A percentile compares a stretch with the other conserved stretches of the same genome.
Conservation (phyloP, 495 filamentous ascomycete genomes). For the Trichoderma reesei region DNA sequence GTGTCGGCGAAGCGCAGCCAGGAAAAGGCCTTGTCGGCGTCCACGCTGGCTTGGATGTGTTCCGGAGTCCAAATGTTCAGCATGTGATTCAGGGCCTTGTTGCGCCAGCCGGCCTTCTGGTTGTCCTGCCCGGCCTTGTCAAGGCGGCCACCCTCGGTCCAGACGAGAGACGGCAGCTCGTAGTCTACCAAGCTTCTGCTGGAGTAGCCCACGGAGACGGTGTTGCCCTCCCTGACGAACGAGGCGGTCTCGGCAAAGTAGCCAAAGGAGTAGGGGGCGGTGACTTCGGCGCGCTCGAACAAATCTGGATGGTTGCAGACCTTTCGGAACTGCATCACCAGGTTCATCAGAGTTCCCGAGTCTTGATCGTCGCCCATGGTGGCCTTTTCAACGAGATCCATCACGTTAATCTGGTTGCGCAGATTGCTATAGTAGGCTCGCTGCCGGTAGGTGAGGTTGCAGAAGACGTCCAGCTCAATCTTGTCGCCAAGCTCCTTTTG, state of each 20-base stretch:
- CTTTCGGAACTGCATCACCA: conserved; percentile 99
- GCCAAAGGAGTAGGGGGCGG: conserved; percentile 70
- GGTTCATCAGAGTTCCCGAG: conserved; percentile 92
- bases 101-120: conserved; percentile 60
- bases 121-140: conserved; percentile 70
- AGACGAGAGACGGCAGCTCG: conserved; percentile 67
- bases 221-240: conserved; percentile 79
- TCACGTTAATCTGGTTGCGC: conserved; percentile 93
- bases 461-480: conserved; percentile 93
- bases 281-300: conserved; percentile 88
- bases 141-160: conserved; percentile 63
- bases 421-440: conserved; percentile 87
- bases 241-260: conserved; percentile 90
- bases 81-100: conserved; percentile 60
- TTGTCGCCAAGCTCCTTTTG: conserved; percentile 98
- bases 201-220: conserved; percentile 76
- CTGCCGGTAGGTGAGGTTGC: conserved; percentile 93
- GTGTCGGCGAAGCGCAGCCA: conserved; percentile 83
- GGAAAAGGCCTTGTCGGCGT: conserved; percentile 60
- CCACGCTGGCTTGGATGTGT: conserved; percentile 52
- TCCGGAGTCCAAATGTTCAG: conserved; percentile 86
- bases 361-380: conserved; percentile 90
- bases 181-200: conserved; percentile 81
- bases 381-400: conserved; percentile 97
- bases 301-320: conserved; percentile 98